Conservation (phyloP, 306 rosid genomes). For the Oemleria cerasiformis region DNA sequence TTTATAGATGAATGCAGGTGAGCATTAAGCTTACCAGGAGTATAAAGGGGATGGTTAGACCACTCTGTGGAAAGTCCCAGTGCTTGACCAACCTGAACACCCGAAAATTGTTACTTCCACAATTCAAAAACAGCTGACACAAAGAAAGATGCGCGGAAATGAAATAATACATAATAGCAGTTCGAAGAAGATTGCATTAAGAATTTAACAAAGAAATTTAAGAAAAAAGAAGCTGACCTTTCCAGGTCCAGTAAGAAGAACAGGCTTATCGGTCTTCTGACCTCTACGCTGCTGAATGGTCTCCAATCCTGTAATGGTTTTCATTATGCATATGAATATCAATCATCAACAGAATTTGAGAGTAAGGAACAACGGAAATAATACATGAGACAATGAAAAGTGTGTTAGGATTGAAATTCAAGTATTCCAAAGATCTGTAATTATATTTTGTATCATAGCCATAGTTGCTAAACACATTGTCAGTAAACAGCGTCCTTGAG, state of each 20-base stretch:
- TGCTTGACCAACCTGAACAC: slow-evolving; percentile 80
- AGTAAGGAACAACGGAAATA: not conserved
- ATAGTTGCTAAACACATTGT: not conserved
- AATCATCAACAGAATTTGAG: not conserved
- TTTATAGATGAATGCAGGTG: not conserved
- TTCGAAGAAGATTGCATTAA: not conserved
- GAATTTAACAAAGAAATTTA: slow-evolving; percentile 9
- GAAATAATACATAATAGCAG: not conserved
- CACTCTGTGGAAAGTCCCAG: slow-evolving; percentile 86
- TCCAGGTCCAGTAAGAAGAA: slow-evolving; percentile 88
- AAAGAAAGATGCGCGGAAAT: not conserved
- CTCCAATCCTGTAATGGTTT: slow-evolving; percentile 55
- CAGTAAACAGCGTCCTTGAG: not conserved
- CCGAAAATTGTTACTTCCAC: not conserved
- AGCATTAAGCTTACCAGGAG: slow-evolving; percentile 52
- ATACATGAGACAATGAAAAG: not conserved
- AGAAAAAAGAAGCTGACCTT: slow-evolving; percentile 48
- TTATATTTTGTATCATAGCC: not conserved
- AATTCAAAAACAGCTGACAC: not conserved
- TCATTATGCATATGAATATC: slow-evolving; percentile 3
- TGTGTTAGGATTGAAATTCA: not conserved
- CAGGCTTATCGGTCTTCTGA: slow-evolving; percentile 68
- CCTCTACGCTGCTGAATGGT: slow-evolving; percentile 88
- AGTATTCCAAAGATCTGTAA: not conserved
- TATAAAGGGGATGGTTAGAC: slow-evolving; percentile 82